Evolutionary conservation across 192 early-diverging fungal species (phyloP).

Genomic region (Lobosporangium transversale): DNA sequence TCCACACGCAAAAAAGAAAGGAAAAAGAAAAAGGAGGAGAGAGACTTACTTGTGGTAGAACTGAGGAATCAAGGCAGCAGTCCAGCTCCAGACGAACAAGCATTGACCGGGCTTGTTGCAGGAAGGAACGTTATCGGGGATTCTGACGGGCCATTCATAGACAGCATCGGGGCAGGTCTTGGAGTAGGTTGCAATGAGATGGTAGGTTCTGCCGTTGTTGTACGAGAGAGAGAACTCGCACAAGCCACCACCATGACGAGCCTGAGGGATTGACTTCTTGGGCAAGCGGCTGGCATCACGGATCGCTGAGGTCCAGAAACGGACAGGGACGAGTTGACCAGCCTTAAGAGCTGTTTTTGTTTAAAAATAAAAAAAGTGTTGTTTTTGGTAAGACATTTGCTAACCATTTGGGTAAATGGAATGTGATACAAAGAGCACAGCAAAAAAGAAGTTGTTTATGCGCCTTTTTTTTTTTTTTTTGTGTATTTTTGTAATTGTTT

Average conservation of each 20-base stretch:
- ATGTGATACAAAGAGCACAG: background rate
- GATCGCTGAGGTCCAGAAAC: conserved; percentile 52
- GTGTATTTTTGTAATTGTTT: too few species aligned
- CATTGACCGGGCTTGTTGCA: conserved; percentile 39
- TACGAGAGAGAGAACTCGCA: conserved; percentile 75
- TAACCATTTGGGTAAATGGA: too few species aligned
- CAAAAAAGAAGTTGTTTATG: too few species aligned
- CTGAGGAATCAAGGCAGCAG: conserved; percentile 16
- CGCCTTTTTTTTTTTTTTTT: too few species aligned
- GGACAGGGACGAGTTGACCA: conserved; percentile 59
- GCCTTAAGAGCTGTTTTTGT: conserved; percentile 48
- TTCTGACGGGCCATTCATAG: conserved; percentile 51
- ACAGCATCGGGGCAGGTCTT: conserved; percentile 54
- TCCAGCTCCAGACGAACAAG: conserved; percentile 48
- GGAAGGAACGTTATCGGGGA: conserved; percentile 48
- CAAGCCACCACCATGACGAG: conserved; percentile 72
- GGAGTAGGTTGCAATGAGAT: conserved; percentile 47
- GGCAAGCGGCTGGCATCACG: conserved; percentile 4
- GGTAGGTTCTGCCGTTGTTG: conserved; percentile 68
- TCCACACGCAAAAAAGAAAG: background rate
- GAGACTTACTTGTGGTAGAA: conserved; percentile 48
- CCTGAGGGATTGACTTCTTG: conserved; percentile 47
- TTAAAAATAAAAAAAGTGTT: background rate
- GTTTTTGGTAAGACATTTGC: background rate
- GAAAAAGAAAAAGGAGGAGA: background rate